Base-by-base conservation (phyloP, 768 basidiomycete species). In the Basidioascus undulatus region DNA sequence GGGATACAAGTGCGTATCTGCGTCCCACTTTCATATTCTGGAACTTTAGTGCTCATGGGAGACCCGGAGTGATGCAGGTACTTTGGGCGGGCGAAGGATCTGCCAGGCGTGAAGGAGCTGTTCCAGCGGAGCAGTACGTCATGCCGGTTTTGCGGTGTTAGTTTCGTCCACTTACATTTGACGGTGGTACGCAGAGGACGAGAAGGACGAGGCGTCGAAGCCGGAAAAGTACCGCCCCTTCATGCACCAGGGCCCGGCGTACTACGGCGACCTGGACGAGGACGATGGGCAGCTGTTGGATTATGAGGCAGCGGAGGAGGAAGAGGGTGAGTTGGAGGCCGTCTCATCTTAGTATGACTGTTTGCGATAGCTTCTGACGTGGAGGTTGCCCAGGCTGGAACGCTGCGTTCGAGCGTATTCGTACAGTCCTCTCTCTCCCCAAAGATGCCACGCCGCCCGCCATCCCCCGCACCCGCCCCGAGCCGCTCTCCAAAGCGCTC, bases 31-130 rank as follows among this genome's bases (percentile, higher is more conserved):
- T 20, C 15, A 16, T 42, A 5, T 7, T n/a, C 28, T 16, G 6
- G 3, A 6, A n/a, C n/a, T 30, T 23, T 19, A 15, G 19, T 19
- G 18, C 18, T 44, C 9, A 34, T 23, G 31, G 34, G 9, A 10
- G 24, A 13, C 18, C 24, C 10, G 23, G n/a, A 25, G 13, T 23
- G 28, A n/a, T 15, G 7, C 45, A 89, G 86, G 55, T 96, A 94
- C 59, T 96, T 98, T 56, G 89, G 87, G 42, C 76, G 87, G 23
- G 84, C 89, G 4, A 89, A 83, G 56, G 89, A 96, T 41, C 63
- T 98, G 2, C 89, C 89, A 0, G 87, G 89, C 30, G 83, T 94
- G 10, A 74, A 76, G 43, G 89, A 96, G 57, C 68, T 98, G n/a
- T 96, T 94, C 54, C 65, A 76, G 55, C 73, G 74, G 56, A 70